A percentile compares a stretch with the other conserved stretches of the same genome.
These are phyloP conservation scores for Gossypium arboreum DNA, from an alignment of 345 rosid genomes.

Conservation along the genomic window DNA sequence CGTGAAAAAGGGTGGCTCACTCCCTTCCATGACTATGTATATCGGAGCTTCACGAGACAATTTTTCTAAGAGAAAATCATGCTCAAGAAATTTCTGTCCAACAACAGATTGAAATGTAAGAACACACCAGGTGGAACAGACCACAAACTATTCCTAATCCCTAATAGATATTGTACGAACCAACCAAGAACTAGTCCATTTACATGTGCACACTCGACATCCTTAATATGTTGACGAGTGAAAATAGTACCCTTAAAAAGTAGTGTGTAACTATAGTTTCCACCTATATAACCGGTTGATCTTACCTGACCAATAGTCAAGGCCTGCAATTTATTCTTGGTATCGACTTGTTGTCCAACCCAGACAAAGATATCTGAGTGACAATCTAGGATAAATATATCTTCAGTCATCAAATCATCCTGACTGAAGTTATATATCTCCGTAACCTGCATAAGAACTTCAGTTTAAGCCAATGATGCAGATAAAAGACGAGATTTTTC, in stretches of 20 bases:
- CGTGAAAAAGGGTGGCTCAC: constrained; percentile 89
- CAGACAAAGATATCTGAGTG: constrained; percentile 84
- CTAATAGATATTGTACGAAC: neutral
- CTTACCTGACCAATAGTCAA: constrained; percentile 84
- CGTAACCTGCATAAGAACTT: constrained; percentile 52
- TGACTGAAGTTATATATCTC: constrained; percentile 88
- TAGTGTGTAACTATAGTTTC: neutral
- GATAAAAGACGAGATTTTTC: neutral
- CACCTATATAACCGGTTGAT: neutral
- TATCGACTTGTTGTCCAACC: constrained; percentile 89
- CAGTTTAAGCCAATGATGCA: constrained; percentile 7
- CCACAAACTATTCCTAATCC: neutral
- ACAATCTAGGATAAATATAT: constrained; percentile 85
- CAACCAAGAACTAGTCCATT: neutral
- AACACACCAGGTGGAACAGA: neutral
- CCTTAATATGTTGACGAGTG: neutral
- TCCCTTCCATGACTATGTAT: constrained; percentile 77
- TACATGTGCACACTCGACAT: neutral
- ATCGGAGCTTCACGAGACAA: constrained; percentile 65
- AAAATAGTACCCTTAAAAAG: neutral
- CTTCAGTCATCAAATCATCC: constrained; percentile 99
- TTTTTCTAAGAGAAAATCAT: constrained; percentile 70
- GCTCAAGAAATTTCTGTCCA: constrained; percentile 77
- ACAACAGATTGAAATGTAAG: constrained; percentile 14
- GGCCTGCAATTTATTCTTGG: constrained; percentile 62